Base-by-base conservation (phyloP, 192 early-diverging fungal species). In the Powellomyces hirtus region DNA sequence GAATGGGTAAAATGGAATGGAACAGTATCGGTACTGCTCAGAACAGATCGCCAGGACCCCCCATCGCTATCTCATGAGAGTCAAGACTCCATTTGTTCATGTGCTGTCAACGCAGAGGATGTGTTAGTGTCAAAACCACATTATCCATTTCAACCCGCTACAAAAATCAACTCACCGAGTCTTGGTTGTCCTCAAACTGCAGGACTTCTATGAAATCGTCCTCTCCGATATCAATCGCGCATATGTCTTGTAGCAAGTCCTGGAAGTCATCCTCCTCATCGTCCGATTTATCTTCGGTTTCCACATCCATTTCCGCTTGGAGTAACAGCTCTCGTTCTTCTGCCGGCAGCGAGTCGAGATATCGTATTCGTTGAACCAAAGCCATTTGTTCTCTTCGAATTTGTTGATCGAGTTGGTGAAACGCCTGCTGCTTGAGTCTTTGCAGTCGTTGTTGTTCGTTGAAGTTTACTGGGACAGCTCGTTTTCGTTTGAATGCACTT, bases 381-480 rank as follows among this genome's bases (percentile, higher is more conserved):
- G 56, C 67, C 58, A 69, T 60, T 34, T 69, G 67, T 58, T 69
- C 67, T 61, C 67, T 69, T 30, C 57, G 36, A 24, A 69, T 69
- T 34, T 69, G 67, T 10, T 11, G 13, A 38, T 69, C 67, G 10
- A 69, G 42, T 35, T 69, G 40, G 56, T 34, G 67, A 27, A 60
- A 69, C 24, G 67, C 67, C 5, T 59, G 40, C 10, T 33, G n/a
- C 49, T 69, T 69, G 16, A 69, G 35, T 18, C 55, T 36, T 34
- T 69, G 67, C 7, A 69, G 58, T 44, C 67, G 46, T 20, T 69
- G 67, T 14, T 34, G 42, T 27, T 69, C 67, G 18, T 55, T 56
- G 1, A 35, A 10, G 36, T 27, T 56, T 18, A 55, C 29, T 24
- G 16, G 3, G 18, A 20, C n/a, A 38, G 18, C 16, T 6, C 59